These are phyloP conservation scores for Termitomyces sp. DNA, from an alignment of 768 basidiomycete genomes.

Conservation along the genomic window DNA sequence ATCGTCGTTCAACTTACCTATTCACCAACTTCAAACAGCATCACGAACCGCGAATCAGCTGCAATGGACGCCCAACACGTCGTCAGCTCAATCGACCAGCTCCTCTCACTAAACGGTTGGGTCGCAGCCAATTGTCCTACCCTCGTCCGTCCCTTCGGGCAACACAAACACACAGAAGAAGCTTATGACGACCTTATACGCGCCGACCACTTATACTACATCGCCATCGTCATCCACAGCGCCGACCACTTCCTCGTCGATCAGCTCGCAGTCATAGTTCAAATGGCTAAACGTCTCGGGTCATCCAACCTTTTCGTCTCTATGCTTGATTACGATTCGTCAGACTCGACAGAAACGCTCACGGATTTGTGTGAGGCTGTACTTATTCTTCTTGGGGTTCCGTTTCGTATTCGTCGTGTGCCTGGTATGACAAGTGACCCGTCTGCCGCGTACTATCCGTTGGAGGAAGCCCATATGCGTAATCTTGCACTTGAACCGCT, in stretches of 20 bases:
- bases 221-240: constrained; percentile 94
- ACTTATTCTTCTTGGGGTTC: constrained; percentile 87
- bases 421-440: constrained; percentile 91
- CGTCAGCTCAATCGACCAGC: constrained; percentile 83
- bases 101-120: constrained; percentile 97
- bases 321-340: constrained; percentile 95
- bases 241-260: constrained; percentile 99
- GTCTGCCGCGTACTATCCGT: constrained; percentile 86
- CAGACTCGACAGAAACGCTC: constrained; percentile 92
- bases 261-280: constrained; percentile 96
- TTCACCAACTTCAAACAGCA: constrained; percentile 40
- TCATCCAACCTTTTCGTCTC: constrained; percentile 91
- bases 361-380: constrained; percentile 95
- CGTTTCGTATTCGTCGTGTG: constrained; percentile 90
- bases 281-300: constrained; percentile 88
- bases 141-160: constrained; percentile 90
- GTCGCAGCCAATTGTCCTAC: constrained; percentile 95
- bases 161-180: constrained; percentile 73
- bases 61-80: constrained; percentile 91
- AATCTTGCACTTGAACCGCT: constrained; percentile 93
- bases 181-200: constrained; percentile 86
- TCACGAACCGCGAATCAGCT: constrained; percentile 76
- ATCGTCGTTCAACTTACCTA: background rate
- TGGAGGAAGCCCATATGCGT: constrained; percentile 92
- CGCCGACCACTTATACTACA: constrained; percentile 85